Base-by-base conservation (phyloP, 352 stramenopile genomes). In the Phytophthora megakarya region DNA sequence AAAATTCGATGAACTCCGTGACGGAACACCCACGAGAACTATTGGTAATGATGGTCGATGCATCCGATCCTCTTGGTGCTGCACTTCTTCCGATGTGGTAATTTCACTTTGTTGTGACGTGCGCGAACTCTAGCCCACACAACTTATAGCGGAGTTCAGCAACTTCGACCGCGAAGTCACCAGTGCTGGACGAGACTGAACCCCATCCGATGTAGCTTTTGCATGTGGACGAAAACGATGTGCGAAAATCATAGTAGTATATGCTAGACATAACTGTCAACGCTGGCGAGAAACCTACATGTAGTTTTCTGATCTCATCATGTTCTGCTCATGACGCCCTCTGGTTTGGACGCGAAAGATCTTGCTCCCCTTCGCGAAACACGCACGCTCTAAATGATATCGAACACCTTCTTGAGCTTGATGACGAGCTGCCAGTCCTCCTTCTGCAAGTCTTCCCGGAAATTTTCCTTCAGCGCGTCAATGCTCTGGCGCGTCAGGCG, bases 401-500 rank as follows among this genome's bases (percentile, higher is more conserved):
- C 90, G 70, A 98, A 99, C 45, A 99, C 92, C 83, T 98, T 98
- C 80, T 99, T 99, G 61, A 99, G 93, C 79, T 99, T 98, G 54
- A 99, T 96, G 47, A 99, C 96, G 35, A 99, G 86, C 66, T 96
- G 89, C 95, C 97, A 99, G 80, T 99, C 97, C 64, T 99, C 96
- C 72, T 98, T 98, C 70, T 97, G 96, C 30, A 99, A 73, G 69
- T 99, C 96, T 59, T 98, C 95, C 70, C 97, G 96, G 92, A 99
- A 99, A 81, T 99, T 97, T 42, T 95, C 90, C 77, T 99, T 99
- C 21, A 99, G 81, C 32, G 96, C 92, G 77, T 99, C 97, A 74
- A 99, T 99, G 26, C 94, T 98, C 45, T 90, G 82, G 57, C 97
- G 90, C 21, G 86, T 85, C 50, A 97, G 63, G 19, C 86, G 78